Evolutionary conservation across 169 alveolate genomes (phyloP).

Genomic region (Cryptosporidium tyzzeri): DNA sequence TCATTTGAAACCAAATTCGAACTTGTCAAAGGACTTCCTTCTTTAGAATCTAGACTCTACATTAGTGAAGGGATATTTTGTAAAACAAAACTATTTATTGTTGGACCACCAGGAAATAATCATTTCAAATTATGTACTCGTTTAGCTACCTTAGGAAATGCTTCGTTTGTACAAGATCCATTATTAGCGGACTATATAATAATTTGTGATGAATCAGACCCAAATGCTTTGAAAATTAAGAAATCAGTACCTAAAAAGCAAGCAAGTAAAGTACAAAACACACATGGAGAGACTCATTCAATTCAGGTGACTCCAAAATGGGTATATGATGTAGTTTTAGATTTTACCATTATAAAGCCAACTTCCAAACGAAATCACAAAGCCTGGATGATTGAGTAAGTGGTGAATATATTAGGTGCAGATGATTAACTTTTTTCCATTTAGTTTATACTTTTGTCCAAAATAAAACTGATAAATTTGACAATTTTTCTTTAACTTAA

Average conservation of each 20-base stretch:
- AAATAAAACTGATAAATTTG: not conserved
- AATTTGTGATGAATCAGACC: constrained; percentile 59
- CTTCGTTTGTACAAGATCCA: constrained; percentile 67
- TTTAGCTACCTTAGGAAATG: constrained; percentile 68
- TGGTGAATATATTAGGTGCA: not conserved
- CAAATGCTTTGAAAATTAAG: constrained; percentile 40
- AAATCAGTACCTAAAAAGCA: constrained; percentile 67
- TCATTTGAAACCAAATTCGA: constrained; percentile 73
- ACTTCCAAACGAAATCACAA: constrained; percentile 71
- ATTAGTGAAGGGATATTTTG: constrained; percentile 69
- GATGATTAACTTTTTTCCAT: not conserved
- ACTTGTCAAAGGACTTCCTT: constrained; percentile 16
- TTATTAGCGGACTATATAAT: constrained; percentile 58
- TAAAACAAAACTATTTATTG: constrained; percentile 55
- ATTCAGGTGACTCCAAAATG: constrained; percentile 73
- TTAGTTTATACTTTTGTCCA: not conserved
- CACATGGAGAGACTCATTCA: constrained; percentile 74
- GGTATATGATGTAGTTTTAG: constrained; percentile 65
- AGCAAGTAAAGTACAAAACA: constrained; percentile 70
- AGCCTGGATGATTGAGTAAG: constrained; percentile 53
- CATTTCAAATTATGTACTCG: constrained; percentile 62
- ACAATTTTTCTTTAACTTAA: no score
- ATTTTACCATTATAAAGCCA: constrained; percentile 52
- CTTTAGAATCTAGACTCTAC: constrained; percentile 67
- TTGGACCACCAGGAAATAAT: constrained; percentile 36